Evolutionary conservation across 495 filamentous ascomycete species (phyloP).

Genomic region (Terfezia claveryi): DNA sequence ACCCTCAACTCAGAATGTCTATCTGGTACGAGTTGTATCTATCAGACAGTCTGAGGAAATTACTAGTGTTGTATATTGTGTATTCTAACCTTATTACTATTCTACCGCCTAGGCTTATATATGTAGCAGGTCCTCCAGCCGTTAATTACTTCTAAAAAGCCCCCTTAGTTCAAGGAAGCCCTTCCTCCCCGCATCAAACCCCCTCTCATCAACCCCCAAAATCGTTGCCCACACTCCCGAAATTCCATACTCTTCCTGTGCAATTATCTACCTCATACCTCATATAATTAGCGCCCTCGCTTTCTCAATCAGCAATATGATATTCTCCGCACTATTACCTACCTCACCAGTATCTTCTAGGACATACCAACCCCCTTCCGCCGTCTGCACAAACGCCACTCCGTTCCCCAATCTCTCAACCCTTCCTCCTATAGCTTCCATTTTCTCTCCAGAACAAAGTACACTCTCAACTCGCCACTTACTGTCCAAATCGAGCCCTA

Average conservation of each 20-base stretch:
- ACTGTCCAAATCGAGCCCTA: conserved; percentile 7
- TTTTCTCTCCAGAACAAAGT: conserved; percentile 10
- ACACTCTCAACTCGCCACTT: conserved; percentile 11
- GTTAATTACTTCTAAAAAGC: too few relatives aligned
- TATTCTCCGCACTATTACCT: background rate
- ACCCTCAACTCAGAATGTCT: too few relatives aligned
- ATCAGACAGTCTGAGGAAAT: too few relatives aligned
- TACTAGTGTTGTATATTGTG: too few relatives aligned
- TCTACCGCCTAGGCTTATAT: too few relatives aligned
- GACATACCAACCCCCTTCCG: conserved; percentile 2
- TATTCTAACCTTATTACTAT: too few relatives aligned
- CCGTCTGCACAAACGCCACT: conserved; percentile 12
- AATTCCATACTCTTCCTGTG: conserved; percentile 14
- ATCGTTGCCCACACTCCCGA: conserved; percentile 12
- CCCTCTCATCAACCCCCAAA: conserved; percentile 10
- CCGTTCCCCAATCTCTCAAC: conserved; percentile 4
- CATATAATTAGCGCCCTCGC: too few relatives aligned
- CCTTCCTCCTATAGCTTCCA: conserved; percentile 5
- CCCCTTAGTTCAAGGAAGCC: too few relatives aligned
- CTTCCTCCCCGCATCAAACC: background rate
- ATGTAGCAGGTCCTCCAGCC: too few relatives aligned
- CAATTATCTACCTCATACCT: conserved; percentile 5
- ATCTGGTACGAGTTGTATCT: too few relatives aligned
- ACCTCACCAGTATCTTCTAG: background rate
- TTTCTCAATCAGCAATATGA: too few relatives aligned